phyloP scores from a whole-genome alignment of 148 eudicot genomes.

The Rhododendron ovatum region DNA sequence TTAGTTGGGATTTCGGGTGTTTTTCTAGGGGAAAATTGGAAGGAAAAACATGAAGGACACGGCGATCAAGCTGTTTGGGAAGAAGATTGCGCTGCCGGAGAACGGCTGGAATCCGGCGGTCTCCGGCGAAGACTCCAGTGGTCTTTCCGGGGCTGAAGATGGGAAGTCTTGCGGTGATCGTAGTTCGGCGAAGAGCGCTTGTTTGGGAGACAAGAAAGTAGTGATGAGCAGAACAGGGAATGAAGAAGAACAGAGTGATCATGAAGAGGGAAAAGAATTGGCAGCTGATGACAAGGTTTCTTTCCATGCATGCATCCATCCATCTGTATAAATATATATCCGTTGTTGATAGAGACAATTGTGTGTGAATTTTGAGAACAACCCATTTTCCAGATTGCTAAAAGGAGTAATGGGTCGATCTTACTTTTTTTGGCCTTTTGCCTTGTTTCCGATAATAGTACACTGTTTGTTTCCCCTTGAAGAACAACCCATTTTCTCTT shows the following conservation, averaged over 20 bases:
- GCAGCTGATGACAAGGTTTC: constrained; percentile 25
- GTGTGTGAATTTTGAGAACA: neutral
- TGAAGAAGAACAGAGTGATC: constrained; percentile 11
- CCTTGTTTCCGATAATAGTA: neutral
- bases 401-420: constrained; percentile 25
- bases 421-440: constrained; percentile 7
- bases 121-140: constrained; percentile 16
- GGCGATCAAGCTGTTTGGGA: constrained; percentile 78
- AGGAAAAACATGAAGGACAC: constrained; percentile 38
- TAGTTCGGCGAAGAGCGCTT: constrained; percentile 8
- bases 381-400: constrained; percentile 19
- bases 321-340: neutral
- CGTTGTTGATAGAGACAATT: neutral
- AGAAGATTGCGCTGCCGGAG: constrained; percentile 43
- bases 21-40: neutral
- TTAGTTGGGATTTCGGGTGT: neutral
- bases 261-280: constrained; percentile 3
- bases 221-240: constrained; percentile 4
- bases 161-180: neutral
- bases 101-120: constrained; percentile 22
- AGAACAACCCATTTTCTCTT: no score
- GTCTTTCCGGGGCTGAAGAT: constrained; percentile 1
- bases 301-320: neutral
- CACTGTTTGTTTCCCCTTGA: neutral
- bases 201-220: constrained; percentile 11